A percentile compares a stretch with the other conserved stretches of the same genome.
Conservation (phyloP, 2,329 filamentous ascomycete species). For the Colletotrichum melonis region DNA sequence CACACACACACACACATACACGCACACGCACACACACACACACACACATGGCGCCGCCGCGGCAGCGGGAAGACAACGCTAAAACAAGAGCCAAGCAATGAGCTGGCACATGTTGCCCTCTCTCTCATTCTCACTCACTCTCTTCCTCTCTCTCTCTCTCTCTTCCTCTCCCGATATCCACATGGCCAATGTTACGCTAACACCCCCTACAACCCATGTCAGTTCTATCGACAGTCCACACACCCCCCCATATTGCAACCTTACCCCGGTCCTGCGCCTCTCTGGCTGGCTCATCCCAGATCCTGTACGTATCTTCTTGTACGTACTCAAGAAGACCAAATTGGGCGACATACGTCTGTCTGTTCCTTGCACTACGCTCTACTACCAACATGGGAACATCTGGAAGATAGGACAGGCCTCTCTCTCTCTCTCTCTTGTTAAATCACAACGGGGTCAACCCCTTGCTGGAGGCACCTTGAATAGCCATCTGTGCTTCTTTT, state of each 20-base stretch:
- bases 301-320: conserved; percentile 20
- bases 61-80: conserved; percentile 27
- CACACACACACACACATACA: conserved; percentile 38
- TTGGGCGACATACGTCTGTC: conserved; percentile 15
- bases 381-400: conserved; percentile 7
- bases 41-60: conserved; percentile 33
- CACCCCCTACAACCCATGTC: conserved; percentile 4
- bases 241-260: not conserved
- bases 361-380: conserved; percentile 16
- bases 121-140: conserved; percentile 27
- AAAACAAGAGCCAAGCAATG: conserved; percentile 25
- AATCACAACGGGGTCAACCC: conserved; percentile 27
- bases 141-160: conserved; percentile 30
- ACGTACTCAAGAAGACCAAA: conserved; percentile 21
- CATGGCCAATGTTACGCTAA: conserved; percentile 14
- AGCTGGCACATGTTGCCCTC: conserved; percentile 12
- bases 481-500: not conserved
- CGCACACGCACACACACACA: conserved; percentile 37
- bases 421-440: conserved; percentile 5
- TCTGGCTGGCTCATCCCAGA: not conserved
- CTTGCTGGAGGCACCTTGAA: conserved; percentile 22
- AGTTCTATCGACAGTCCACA: conserved; percentile 9
- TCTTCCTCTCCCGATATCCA: conserved; percentile 26
- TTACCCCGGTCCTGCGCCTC: not conserved
- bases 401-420: not conserved